A percentile compares a stretch with the other conserved stretches of the same genome.
Evolutionary conservation across 331 rosid species (phyloP).

Genomic region (Phaseolus coccineus): DNA sequence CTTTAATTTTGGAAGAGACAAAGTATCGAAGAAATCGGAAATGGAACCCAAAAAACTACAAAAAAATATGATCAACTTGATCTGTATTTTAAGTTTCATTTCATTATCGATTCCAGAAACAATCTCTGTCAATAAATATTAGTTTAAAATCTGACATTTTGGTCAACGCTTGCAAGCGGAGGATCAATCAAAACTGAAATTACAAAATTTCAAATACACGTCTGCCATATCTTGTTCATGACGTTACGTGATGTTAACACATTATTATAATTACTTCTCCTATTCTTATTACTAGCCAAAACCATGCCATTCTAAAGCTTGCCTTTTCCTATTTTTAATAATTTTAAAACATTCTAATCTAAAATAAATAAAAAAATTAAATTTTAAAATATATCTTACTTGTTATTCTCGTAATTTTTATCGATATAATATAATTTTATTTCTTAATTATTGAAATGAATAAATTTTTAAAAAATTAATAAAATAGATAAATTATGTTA

Average conservation of each 20-base stretch:
- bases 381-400: too few species aligned
- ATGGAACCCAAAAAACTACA: not conserved
- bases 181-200: conserved; percentile 33
- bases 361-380: too few species aligned
- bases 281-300: too few species aligned
- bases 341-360: too few species aligned
- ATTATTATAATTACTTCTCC: not conserved
- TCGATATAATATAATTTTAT: too few species aligned
- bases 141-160: conserved; percentile 4
- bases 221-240: not conserved
- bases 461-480: too few species aligned
- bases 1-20: conserved; percentile 13
- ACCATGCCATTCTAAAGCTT: too few species aligned
- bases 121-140: not conserved
- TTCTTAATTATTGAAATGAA: too few species aligned
- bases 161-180: conserved; percentile 47
- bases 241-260: conserved; percentile 10
- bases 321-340: too few species aligned
- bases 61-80: conserved; percentile 16
- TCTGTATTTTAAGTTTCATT: not conserved
- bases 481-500: too few species aligned
- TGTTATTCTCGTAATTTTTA: too few species aligned
- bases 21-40: not conserved
- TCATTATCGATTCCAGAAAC: not conserved
- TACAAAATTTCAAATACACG: not conserved